Conservation (phyloP, 805 yeast species). For the Middelhovenomyces tepae region DNA sequence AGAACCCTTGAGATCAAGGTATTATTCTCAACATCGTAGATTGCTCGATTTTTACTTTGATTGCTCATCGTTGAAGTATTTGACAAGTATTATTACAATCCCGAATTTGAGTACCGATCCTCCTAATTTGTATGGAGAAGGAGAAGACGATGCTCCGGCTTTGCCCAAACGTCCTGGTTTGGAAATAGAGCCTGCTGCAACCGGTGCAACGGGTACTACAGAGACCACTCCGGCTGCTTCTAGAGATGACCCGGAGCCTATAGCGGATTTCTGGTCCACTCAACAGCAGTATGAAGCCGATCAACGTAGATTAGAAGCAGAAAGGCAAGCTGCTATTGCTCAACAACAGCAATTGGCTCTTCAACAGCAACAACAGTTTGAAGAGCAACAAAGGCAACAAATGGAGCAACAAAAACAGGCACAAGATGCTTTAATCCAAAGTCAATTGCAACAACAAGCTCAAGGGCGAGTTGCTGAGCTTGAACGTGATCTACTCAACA, state of each 20-base stretch:
- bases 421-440: constrained; percentile 58
- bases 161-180: constrained; percentile 33
- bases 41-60: constrained; percentile 82
- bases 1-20: constrained; percentile 63
- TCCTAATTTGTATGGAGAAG: constrained; percentile 47
- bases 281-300: constrained; percentile 50
- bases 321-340: constrained; percentile 54
- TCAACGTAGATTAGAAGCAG: constrained; percentile 51
- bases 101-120: constrained; percentile 57
- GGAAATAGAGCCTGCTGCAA: constrained; percentile 17
- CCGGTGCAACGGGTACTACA: constrained; percentile 20
- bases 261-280: constrained; percentile 38
- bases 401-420: constrained; percentile 59
- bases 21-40: constrained; percentile 57
- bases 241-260: constrained; percentile 24
- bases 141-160: constrained; percentile 31
- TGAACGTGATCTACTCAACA: constrained; percentile 68
- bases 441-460: constrained; percentile 63
- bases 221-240: constrained; percentile 28
- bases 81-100: constrained; percentile 71
- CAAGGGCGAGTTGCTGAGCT: constrained; percentile 73
- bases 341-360: constrained; percentile 59
- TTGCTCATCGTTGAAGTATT: constrained; percentile 73
- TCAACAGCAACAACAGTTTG: constrained; percentile 61
- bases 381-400: constrained; percentile 66